These are phyloP conservation scores for Juglanconis juglandina DNA, from an alignment of 2,329 filamentous ascomycete species.

Conservation along the genomic window DNA sequence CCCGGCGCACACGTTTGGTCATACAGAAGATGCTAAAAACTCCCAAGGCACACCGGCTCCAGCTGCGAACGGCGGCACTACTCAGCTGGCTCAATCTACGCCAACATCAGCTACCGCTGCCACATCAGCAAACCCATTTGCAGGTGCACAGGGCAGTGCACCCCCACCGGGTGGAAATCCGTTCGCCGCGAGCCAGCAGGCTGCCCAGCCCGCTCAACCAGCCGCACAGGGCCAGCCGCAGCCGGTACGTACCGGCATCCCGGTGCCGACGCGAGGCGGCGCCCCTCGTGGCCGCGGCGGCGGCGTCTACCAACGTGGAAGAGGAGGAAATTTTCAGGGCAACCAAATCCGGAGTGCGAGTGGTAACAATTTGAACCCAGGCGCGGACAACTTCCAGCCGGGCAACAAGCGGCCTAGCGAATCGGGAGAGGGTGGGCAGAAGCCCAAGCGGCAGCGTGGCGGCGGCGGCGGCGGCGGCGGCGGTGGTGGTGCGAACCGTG, in stretches of 20 bases:
- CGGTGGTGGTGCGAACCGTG: conserved; percentile 1
- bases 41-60: neutral
- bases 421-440: conserved; percentile 26
- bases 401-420: conserved; percentile 53
- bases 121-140: conserved; percentile 18
- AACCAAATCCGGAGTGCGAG: conserved; percentile 36
- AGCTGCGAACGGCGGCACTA: conserved; percentile 12
- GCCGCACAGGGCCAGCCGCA: conserved; percentile 11
- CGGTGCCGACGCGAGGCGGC: conserved; percentile 24
- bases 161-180: conserved; percentile 1
- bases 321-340: conserved; percentile 30
- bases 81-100: conserved; percentile 10
- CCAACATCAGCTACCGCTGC: conserved; percentile 16
- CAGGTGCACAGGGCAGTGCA: conserved; percentile 1
- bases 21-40: neutral
- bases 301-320: conserved; percentile 25
- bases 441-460: conserved; percentile 32
- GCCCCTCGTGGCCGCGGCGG: conserved; percentile 23
- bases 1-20: neutral
- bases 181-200: conserved; percentile 14
- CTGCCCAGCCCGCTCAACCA: conserved; percentile 18
- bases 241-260: conserved; percentile 23
- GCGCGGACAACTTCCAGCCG: conserved; percentile 51
- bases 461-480: conserved; percentile 30
- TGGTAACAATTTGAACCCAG: conserved; percentile 42